Conservation (phyloP, 305 asterid genomes). For the Fraxinus velutina region DNA sequence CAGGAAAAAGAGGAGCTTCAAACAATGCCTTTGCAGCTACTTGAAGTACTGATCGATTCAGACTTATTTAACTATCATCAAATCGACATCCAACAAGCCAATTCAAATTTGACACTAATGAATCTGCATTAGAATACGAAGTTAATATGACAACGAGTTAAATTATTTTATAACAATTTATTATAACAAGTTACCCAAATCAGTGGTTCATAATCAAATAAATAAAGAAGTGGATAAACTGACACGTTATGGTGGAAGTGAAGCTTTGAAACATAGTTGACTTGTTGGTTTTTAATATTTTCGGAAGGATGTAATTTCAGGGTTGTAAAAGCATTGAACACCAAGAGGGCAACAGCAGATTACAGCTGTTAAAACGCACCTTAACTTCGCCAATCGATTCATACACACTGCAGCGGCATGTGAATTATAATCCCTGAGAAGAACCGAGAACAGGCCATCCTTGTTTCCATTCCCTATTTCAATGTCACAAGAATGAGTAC, state of each 20-base stretch:
- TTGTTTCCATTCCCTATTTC: conserved; percentile 88
- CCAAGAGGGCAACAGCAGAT: conserved; percentile 1
- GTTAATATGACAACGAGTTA: not conserved
- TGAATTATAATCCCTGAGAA: conserved; percentile 82
- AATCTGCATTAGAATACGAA: not conserved
- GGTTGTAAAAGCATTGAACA: conserved; percentile 6
- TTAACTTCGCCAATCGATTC: conserved; percentile 96
- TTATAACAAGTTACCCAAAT: not conserved
- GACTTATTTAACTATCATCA: not conserved
- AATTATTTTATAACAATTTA: not conserved
- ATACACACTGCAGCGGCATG: conserved; percentile 92
- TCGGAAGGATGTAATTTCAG: not conserved
- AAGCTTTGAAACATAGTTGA: not conserved
- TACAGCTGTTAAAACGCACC: conserved; percentile 40
- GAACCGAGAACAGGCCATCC: conserved; percentile 92
- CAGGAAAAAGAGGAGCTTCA: not conserved
- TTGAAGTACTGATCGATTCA: not conserved
- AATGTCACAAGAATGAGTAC: conserved; percentile 25
- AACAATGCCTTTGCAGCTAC: not conserved
- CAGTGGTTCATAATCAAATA: not conserved
- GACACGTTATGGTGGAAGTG: not conserved
- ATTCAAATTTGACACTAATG: not conserved
- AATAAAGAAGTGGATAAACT: not conserved
- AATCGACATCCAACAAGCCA: not conserved
- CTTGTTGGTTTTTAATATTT: not conserved